Conservation (phyloP, 1,139 yeast genomes). For the Yamadazyma triangularis region DNA sequence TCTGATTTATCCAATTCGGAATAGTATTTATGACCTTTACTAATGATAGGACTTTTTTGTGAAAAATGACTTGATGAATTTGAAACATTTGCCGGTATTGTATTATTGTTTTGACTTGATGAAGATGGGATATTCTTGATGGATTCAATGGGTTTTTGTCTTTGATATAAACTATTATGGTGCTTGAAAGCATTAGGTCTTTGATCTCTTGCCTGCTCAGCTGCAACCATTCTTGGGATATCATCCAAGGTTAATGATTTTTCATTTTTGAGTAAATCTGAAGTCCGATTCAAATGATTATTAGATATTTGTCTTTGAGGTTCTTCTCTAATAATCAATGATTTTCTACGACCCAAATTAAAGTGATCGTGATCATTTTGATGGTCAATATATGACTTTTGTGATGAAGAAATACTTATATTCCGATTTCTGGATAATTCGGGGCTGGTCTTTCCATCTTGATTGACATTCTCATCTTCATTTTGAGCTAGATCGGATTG, state of each 20-base stretch:
- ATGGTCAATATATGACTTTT: slow-evolving; percentile 18
- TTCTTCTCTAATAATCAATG: slow-evolving; percentile 43
- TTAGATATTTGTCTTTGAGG: slow-evolving; percentile 31
- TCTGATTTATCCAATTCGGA: slow-evolving; percentile 68
- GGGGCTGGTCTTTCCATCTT: too few species aligned
- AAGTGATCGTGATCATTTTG: slow-evolving; percentile 31
- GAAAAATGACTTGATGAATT: too few species aligned
- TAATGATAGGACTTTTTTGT: slow-evolving; percentile 4
- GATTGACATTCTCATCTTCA: slow-evolving; percentile 5
- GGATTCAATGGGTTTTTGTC: slow-evolving; percentile 25
- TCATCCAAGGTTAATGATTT: slow-evolving; percentile 90
- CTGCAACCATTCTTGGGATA: slow-evolving; percentile 94
- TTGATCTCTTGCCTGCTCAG: slow-evolving; percentile 92
- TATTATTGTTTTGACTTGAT: not conserved
- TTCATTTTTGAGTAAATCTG: slow-evolving; percentile 72
- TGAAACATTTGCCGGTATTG: not conserved
- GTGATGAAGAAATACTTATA: slow-evolving; percentile 12
- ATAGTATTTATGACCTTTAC: slow-evolving; percentile 42
- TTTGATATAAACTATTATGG: slow-evolving; percentile 47
- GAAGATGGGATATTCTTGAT: not conserved
- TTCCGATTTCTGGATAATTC: slow-evolving; percentile 4
- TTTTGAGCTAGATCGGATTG: slow-evolving; percentile 8
- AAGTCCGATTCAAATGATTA: slow-evolving; percentile 46
- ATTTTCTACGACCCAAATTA: slow-evolving; percentile 24
- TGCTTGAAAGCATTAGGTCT: slow-evolving; percentile 82